phyloP scores from a whole-genome alignment of 1,284 basidiomycete genomes.

The Exobasidium rhododendri region DNA sequence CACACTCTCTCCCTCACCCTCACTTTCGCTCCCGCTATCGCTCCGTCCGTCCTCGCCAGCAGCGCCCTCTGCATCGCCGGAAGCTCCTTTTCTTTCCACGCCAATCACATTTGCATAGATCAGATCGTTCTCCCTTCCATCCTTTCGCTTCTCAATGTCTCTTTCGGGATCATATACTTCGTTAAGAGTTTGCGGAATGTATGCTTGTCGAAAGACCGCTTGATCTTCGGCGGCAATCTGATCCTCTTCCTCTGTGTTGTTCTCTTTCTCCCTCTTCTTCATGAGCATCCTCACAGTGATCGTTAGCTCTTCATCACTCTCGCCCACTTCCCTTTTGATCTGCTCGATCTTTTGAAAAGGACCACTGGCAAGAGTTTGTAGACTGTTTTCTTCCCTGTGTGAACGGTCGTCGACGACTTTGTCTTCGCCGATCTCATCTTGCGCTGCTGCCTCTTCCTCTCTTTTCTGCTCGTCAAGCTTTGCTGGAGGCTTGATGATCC shows the following conservation, averaged over 20 bases:
- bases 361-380: slow-evolving; percentile 18
- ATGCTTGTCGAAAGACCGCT: slow-evolving; percentile 45
- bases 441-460: slow-evolving; percentile 35
- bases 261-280: slow-evolving; percentile 10
- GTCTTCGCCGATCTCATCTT: slow-evolving; percentile 9
- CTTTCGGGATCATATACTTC: slow-evolving; percentile 51
- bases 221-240: slow-evolving; percentile 26
- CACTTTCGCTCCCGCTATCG: not conserved
- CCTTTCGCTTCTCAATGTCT: slow-evolving; percentile 32
- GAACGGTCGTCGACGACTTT: not conserved
- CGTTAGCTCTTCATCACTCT: slow-evolving; percentile 38
- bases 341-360: slow-evolving; percentile 18
- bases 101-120: slow-evolving; percentile 31
- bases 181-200: slow-evolving; percentile 50
- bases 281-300: slow-evolving; percentile 28
- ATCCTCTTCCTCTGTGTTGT: slow-evolving; percentile 3
- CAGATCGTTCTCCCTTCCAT: slow-evolving; percentile 21
- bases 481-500: slow-evolving; percentile 23
- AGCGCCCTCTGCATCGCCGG: not conserved
- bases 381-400: not conserved
- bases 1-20: slow-evolving; percentile 18
- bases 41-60: not conserved
- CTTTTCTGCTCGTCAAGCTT: slow-evolving; percentile 32
- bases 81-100: slow-evolving; percentile 15
- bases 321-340: slow-evolving; percentile 15